Evolutionary conservation across 2,329 filamentous ascomycete species (phyloP).

Genomic region (Paraphoma sp.): DNA sequence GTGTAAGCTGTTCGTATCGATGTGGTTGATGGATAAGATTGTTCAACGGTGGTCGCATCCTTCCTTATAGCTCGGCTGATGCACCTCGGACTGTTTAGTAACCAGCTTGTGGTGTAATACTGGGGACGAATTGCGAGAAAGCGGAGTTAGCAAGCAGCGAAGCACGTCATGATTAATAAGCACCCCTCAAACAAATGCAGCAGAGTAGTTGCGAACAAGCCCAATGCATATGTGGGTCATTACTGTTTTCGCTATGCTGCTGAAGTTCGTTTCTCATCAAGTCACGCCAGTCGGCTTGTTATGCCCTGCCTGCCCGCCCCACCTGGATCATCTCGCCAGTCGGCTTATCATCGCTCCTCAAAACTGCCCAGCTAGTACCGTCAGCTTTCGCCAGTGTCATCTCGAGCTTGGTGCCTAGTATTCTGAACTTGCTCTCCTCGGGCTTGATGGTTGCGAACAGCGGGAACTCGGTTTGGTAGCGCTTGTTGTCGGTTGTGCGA

Average conservation of each 20-base stretch:
- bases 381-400: constrained; percentile 76
- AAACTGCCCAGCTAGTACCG: constrained; percentile 81
- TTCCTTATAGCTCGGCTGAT: not conserved
- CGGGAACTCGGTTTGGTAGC: constrained; percentile 75
- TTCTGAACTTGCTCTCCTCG: constrained; percentile 76
- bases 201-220: not conserved
- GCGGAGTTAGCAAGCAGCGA: constrained; percentile 25
- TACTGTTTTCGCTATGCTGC: constrained; percentile 4
- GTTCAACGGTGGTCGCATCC: not conserved
- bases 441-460: constrained; percentile 80
- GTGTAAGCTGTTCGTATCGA: not conserved
- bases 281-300: not conserved
- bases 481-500: constrained; percentile 84
- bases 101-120: constrained; percentile 27
- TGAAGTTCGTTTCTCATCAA: constrained; percentile 10
- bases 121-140: constrained; percentile 23
- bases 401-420: constrained; percentile 90
- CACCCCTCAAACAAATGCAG: constrained; percentile 9
- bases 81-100: constrained; percentile 27
- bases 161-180: constrained; percentile 38
- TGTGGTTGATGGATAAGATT: not conserved
- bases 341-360: constrained; percentile 77
- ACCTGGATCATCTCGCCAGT: constrained; percentile 87
- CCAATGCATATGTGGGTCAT: not conserved
- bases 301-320: constrained; percentile 70